A percentile compares a stretch with the other conserved stretches of the same genome.
Evolutionary conservation across 148 eudicot species (phyloP).

Genomic region (Rhododendron simsii): DNA sequence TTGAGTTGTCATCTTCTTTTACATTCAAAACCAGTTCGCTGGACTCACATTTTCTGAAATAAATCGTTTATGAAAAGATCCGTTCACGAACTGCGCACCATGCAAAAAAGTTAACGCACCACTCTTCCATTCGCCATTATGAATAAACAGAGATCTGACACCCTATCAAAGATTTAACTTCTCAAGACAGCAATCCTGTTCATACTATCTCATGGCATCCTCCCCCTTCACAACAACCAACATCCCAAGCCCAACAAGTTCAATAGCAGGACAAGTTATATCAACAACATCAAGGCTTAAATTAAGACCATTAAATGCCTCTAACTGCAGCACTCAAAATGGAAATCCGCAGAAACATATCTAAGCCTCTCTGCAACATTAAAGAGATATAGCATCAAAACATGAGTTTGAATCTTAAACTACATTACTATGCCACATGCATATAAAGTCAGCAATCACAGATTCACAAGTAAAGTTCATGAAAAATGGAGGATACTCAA

Average conservation of each 20-base stretch:
- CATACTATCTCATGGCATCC: neutral
- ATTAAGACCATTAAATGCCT: neutral
- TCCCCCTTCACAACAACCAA: neutral
- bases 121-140: neutral
- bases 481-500: neutral
- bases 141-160: neutral
- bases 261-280: neutral
- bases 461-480: neutral
- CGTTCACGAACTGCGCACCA: neutral
- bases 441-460: neutral
- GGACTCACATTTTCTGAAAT: neutral
- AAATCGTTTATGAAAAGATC: neutral
- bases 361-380: neutral
- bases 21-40: neutral
- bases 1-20: neutral
- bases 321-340: neutral
- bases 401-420: neutral
- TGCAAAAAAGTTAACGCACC: no score
- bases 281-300: neutral
- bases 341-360: neutral
- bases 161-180: neutral
- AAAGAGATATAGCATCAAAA: neutral
- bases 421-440: neutral
- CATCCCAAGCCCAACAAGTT: neutral
- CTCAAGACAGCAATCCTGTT: neutral